These are phyloP conservation scores for Fusarium compactum DNA, from an alignment of 2,329 filamentous ascomycete species.

Conservation along the genomic window DNA sequence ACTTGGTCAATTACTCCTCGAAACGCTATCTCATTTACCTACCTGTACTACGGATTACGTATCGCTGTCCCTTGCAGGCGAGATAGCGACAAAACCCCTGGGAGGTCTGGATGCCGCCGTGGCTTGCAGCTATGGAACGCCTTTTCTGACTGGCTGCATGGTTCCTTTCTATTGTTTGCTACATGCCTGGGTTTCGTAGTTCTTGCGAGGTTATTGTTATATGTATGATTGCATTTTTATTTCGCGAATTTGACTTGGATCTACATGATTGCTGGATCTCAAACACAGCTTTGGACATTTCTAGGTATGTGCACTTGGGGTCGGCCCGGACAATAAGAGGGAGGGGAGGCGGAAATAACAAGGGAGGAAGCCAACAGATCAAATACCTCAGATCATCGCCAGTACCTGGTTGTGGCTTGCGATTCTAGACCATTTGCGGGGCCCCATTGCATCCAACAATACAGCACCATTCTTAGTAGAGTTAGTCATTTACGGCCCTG, in stretches of 20 bases:
- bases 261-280: not conserved
- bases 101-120: conserved; percentile 31
- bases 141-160: not conserved
- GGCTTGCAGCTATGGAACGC: conserved; percentile 34
- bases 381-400: conserved; percentile 1
- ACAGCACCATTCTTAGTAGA: not conserved
- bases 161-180: conserved; percentile 2
- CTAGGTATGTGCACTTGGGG: not conserved
- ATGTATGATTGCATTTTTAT: not conserved
- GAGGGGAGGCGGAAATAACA: not conserved
- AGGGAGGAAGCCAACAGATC: not conserved
- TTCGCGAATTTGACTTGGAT: too few species aligned
- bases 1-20: not conserved
- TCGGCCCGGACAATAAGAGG: not conserved
- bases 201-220: not conserved
- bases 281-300: not conserved
- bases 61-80: not conserved
- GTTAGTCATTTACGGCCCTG: not conserved
- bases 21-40: not conserved
- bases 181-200: not conserved
- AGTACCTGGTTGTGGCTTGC: conserved; percentile 11
- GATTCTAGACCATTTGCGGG: conserved; percentile 40
- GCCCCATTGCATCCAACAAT: not conserved
- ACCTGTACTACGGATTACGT: not conserved
- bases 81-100: not conserved